These are phyloP conservation scores for Takashimella tepidaria DNA, from an alignment of 1,284 basidiomycete species.

Conservation along the genomic window DNA sequence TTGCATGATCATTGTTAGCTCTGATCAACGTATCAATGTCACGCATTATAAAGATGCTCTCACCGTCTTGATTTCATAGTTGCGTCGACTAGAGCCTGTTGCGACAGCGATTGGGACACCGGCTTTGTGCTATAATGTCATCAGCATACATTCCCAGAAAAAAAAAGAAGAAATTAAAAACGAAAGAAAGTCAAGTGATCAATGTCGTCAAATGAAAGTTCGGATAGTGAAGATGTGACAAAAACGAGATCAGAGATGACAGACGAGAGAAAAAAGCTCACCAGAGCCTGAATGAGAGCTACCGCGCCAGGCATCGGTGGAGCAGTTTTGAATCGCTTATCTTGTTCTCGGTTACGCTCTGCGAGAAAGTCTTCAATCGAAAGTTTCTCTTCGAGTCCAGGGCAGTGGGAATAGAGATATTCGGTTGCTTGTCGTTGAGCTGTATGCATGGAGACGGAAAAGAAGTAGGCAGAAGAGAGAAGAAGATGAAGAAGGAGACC, in stretches of 20 bases:
- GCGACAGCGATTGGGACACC: conserved; percentile 47
- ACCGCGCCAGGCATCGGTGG: conserved; percentile 45
- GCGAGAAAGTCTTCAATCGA: conserved; percentile 42
- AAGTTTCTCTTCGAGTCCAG: conserved; percentile 38
- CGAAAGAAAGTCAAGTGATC: neutral
- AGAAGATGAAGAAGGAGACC: no score
- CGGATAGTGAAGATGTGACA: no score
- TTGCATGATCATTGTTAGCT: neutral
- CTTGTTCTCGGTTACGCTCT: conserved; percentile 40
- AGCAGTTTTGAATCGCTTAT: conserved; percentile 41
- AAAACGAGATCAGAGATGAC: no score
- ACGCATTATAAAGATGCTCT: conserved; percentile 6
- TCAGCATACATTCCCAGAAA: conserved; percentile 1
- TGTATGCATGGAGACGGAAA: no score
- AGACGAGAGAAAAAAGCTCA: no score
- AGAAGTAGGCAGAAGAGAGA: no score
- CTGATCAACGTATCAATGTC: no score
- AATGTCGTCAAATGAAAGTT: neutral
- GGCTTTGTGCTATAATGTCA: conserved; percentile 30
- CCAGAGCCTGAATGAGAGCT: conserved; percentile 39
- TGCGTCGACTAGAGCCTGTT: conserved; percentile 40
- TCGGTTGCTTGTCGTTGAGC: conserved; percentile 35
- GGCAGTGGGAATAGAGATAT: conserved; percentile 41
- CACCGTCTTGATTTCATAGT: conserved; percentile 43
- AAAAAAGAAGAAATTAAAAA: neutral